These are phyloP conservation scores for Mucor piriformis DNA, from an alignment of 371 early-diverging fungal species.

Conservation along the genomic window DNA sequence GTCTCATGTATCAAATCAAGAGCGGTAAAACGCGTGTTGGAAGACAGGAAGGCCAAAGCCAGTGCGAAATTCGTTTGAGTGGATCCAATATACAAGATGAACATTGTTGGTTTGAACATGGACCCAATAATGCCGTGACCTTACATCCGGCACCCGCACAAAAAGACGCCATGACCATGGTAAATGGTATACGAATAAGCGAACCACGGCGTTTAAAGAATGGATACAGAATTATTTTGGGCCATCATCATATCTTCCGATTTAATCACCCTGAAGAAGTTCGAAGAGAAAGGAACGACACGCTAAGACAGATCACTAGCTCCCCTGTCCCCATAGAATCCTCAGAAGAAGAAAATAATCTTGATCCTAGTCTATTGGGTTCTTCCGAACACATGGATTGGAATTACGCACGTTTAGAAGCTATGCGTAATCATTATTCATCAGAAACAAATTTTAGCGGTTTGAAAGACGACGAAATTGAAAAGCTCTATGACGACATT, in stretches of 20 bases:
- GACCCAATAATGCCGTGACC: conserved; percentile 59
- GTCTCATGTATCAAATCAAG: conserved; percentile 85
- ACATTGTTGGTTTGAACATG: conserved; percentile 75
- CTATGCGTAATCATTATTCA: conserved; percentile 53
- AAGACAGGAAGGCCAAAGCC: conserved; percentile 30
- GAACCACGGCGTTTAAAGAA: conserved; percentile 65
- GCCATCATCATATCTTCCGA: conserved; percentile 80
- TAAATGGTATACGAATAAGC: conserved; percentile 74
- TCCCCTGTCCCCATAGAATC: neutral
- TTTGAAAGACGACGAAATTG: conserved; percentile 62
- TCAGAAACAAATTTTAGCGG: conserved; percentile 50
- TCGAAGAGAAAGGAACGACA: conserved; percentile 69
- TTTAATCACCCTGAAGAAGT: conserved; percentile 90
- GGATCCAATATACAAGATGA: conserved; percentile 71
- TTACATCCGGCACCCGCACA: conserved; percentile 53
- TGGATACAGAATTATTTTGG: conserved; percentile 83
- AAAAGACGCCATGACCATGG: conserved; percentile 65
- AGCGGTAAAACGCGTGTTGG: conserved; percentile 81
- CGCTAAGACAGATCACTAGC: conserved; percentile 27
- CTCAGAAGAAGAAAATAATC: conserved; percentile 21
- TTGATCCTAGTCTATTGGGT: conserved; percentile 33
- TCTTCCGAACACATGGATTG: conserved; percentile 68
- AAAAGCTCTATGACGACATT: conserved; percentile 62
- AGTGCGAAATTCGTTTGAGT: conserved; percentile 74
- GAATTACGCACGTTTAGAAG: conserved; percentile 78